Evolutionary conservation across 345 rosid genomes (phyloP).

Genomic region (Salix koriyanagi): DNA sequence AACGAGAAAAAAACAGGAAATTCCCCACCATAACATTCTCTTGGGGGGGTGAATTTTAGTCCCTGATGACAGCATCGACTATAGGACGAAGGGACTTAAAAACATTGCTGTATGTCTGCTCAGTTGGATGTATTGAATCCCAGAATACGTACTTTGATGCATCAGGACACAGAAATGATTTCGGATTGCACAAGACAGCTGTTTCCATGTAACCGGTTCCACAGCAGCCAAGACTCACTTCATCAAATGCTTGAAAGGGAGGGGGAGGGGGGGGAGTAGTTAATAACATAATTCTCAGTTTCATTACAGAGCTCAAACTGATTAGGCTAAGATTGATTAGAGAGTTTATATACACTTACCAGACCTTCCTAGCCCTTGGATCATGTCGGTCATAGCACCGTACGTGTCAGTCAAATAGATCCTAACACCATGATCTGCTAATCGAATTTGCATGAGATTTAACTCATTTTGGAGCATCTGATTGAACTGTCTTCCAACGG

Average conservation of each 20-base stretch:
- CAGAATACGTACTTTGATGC: slow-evolving; percentile 70
- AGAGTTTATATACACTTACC: slow-evolving; percentile 26
- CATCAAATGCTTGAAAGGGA: slow-evolving; percentile 45
- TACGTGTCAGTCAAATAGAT: slow-evolving; percentile 41
- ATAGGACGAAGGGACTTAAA: slow-evolving; percentile 31
- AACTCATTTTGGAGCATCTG: slow-evolving; percentile 45
- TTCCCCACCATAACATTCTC: too few species aligned
- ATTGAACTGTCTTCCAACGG: slow-evolving; percentile 49
- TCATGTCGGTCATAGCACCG: slow-evolving; percentile 30
- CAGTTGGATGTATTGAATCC: slow-evolving; percentile 85
- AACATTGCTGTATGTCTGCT: slow-evolving; percentile 39
- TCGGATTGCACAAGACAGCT: slow-evolving; percentile 53
- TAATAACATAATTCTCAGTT: neutral
- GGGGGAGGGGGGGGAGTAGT: neutral
- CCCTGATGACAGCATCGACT: slow-evolving; percentile 28
- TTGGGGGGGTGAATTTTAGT: neutral
- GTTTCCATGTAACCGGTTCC: slow-evolving; percentile 71
- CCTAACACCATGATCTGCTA: slow-evolving; percentile 34
- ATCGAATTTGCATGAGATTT: slow-evolving; percentile 24
- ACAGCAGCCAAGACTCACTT: slow-evolving; percentile 63
- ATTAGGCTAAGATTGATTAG: too few species aligned
- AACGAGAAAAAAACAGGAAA: too few species aligned
- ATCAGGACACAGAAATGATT: slow-evolving; percentile 54
- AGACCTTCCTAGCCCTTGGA: slow-evolving; percentile 31
- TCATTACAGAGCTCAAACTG: too few species aligned